Evolutionary conservation across 371 early-diverging fungal species (phyloP), one percentile per base, ranked within the genome.

Genomic region (Rhizopus delemar): DNA sequence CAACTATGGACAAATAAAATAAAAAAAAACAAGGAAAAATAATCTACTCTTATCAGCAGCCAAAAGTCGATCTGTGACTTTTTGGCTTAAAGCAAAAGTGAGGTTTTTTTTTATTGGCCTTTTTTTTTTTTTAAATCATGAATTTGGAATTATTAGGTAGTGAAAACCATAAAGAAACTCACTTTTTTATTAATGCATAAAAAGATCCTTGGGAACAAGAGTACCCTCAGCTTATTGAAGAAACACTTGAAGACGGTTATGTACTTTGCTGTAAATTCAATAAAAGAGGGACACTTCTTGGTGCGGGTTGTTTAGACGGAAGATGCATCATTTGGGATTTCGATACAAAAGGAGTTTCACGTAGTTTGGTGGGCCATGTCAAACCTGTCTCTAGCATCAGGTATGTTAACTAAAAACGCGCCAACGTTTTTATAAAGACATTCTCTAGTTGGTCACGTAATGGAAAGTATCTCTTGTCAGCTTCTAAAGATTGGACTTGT

Each of bases 161-260:
- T 22, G 22, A 22, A 22, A 22, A 22, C 22, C 7, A 29, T 51
- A 9, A 12, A 33, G 12, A 29, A 15, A 31, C n/a, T 4, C 9
- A 34, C 34, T 51, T 13, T 13, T 51, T 29, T 22, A 22, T 22
- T 22, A 22, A 22, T 39, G 5, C 39, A 13, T 9, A 16, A 41
- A 45, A 28, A 85, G 94, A 92, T 70, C 94, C 94, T 38, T 93
- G 90, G 74, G 92, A 87, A 56, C 92, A 89, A 45, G 91, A 93
- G 69, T 89, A 87, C 55, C 93, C 93, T 8, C 90, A 92, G 62
- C 72, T 83, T 39, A 87, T 93, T 41, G 90, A 90, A 67, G 89
- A 86, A 31, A 86, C 85, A 0, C 63, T 93, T n/a, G 90, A 88
- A 63, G 89, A 92, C 62, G 88, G 88, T 7, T 85, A 82, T 49